These are phyloP conservation scores for Vaccinium macrocarpon DNA, from an alignment of 148 eudicot species.

Conservation along the genomic window DNA sequence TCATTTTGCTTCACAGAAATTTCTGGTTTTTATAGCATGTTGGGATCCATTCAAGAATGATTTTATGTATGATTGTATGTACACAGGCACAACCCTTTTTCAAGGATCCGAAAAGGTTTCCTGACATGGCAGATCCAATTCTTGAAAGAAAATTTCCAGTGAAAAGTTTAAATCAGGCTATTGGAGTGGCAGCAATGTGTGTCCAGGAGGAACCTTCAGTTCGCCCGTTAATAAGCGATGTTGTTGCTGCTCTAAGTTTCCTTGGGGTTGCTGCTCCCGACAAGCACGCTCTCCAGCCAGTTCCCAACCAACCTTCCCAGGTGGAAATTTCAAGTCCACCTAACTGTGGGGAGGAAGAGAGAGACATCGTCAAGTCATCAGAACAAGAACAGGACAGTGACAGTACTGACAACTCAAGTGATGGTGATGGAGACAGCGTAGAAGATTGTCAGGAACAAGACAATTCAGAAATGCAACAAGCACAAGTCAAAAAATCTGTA, in stretches of 20 bases:
- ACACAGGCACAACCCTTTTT: constrained; percentile 78
- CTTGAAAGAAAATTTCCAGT: constrained; percentile 43
- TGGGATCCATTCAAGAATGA: background rate
- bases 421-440: constrained; percentile 14
- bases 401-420: constrained; percentile 6
- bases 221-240: constrained; percentile 71
- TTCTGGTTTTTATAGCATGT: background rate
- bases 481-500: constrained; percentile 4
- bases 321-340: constrained; percentile 21
- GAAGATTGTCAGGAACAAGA: constrained; percentile 21
- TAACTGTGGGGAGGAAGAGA: constrained; percentile 4
- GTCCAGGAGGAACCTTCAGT: constrained; percentile 70
- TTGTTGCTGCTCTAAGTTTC: constrained; percentile 61
- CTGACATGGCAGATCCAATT: constrained; percentile 73
- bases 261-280: constrained; percentile 42
- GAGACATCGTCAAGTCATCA: constrained; percentile 19
- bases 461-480: background rate
- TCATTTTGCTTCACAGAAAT: background rate
- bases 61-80: constrained; percentile 12
- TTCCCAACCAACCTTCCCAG: constrained; percentile 4
- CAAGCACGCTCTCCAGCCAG: constrained; percentile 13
- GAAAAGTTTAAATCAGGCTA: constrained; percentile 73
- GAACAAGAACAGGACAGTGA: constrained; percentile 8
- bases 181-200: constrained; percentile 85
- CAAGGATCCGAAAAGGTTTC: constrained; percentile 61